Evolutionary conservation across 768 basidiomycete species (phyloP).

Genomic region (Vararia minispora): DNA sequence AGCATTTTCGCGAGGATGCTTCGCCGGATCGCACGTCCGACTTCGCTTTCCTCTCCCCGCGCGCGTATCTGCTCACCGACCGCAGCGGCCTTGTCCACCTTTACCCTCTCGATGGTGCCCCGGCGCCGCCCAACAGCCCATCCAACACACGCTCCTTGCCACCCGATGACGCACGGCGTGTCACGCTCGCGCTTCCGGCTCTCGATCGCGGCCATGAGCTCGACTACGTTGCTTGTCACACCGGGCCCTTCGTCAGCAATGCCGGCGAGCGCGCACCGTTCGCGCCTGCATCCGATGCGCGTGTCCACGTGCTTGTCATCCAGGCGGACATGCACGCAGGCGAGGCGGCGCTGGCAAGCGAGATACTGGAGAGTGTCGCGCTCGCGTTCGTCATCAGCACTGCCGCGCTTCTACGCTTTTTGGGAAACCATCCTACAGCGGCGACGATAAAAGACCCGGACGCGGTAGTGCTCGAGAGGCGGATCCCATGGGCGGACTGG

Average conservation of each 20-base stretch:
- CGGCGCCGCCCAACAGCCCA: background rate
- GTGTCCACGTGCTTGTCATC: conserved; percentile 20
- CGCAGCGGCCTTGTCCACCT: conserved; percentile 30
- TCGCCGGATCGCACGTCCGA: conserved; percentile 23
- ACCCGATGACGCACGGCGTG: conserved; percentile 12
- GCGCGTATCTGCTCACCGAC: conserved; percentile 32
- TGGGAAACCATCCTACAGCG: background rate
- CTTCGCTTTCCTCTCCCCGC: conserved; percentile 35
- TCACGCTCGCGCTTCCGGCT: conserved; percentile 18
- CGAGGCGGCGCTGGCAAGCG: conserved; percentile 9
- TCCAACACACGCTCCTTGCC: background rate
- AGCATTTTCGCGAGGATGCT: conserved; percentile 23
- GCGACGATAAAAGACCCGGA: conserved; percentile 20
- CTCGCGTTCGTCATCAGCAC: too few relatives aligned
- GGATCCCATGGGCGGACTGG: conserved; percentile 25
- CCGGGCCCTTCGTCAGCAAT: conserved; percentile 18
- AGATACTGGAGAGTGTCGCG: conserved; percentile 24
- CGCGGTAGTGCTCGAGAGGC: conserved; percentile 18
- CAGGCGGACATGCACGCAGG: conserved; percentile 11
- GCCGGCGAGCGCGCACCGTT: conserved; percentile 12
- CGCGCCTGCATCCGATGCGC: conserved; percentile 12
- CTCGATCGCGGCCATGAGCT: conserved; percentile 9
- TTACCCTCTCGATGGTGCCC: conserved; percentile 25
- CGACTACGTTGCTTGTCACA: conserved; percentile 16
- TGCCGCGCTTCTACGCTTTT: conserved; percentile 20